Base-by-base conservation (phyloP, 257 asterid species). In the Scutellaria minor region DNA sequence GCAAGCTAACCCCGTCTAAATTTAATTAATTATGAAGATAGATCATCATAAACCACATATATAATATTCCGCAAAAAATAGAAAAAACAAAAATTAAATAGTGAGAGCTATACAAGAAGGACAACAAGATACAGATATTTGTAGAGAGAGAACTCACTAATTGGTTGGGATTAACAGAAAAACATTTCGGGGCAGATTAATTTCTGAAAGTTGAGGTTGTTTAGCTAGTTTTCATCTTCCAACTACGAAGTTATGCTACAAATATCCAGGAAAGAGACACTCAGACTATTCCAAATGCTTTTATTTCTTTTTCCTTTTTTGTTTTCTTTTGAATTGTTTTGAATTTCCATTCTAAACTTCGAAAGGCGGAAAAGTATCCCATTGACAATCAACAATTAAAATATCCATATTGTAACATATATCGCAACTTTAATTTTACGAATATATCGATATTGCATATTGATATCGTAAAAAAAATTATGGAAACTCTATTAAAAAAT, bases 91-190 rank as follows among this genome's bases (percentile, higher is more conserved):
- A 54, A 61, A 9, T 5, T 7, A 9, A 61, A 13, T 24, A 48
- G 35, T 8, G 6, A 61, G 27, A 50, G 27, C 22, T 9, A 51
- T 15, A 54, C 58, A 39, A 58, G 14, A 57, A 58, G 22, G 22
- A 53, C 24, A n/a, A 47, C 5, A 62, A 42, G 9, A 45, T 5
- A 45, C 73, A 62, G 22, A 35, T 63, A 39, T 22, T 37, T 7
- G 5, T 1, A 39, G 27, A 9, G 20, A 18, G 63, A 20, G 7
- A 58, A 70, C 85, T 64, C 68, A 77, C 82, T 37, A 64, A 31
- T 70, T 27, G 68, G 68, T 14, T 11, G 22, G 58, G 53, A 52
- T 67, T 50, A 59, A 70, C 7, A 37, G 63, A 70, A 59, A 44
- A 61, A 8, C 45, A 55, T 31, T 9, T 35, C 18, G 61, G 42